Evolutionary conservation across 2,329 filamentous ascomycete genomes (phyloP), one percentile per base, ranked within the genome.

Genomic region (Metarhizium guizhouense): DNA sequence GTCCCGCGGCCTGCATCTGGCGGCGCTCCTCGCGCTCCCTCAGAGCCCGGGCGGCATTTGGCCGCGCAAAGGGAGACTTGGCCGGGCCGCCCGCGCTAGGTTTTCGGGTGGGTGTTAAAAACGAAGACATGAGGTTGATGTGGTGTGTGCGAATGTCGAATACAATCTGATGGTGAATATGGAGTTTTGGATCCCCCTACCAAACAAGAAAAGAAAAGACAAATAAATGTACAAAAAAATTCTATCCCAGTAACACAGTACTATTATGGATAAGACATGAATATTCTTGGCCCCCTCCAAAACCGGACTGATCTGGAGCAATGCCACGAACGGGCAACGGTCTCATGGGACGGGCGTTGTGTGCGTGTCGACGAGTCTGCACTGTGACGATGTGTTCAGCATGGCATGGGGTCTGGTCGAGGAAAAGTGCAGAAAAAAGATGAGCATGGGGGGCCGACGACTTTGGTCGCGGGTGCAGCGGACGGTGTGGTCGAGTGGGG

Each of bases 31-130:
- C 73, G 43, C 75, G 75, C 61, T 81, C 78, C 53, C 78, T 74
- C 65, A 81, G 75, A 50, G 77, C 78, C 54, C 78, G 75, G 57
- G 76, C 70, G 20, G 75, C 70, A 54, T 77, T 79, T n/a, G 76
- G 65, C 47, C 74, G 65, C 59, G 69, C 68, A 56, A 74, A 76
- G 58, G 68, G 72, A 38, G 69, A 75, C 70, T 68, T 74, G 58
- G 63, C 66, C 48, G 61, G 59, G 54, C 54, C 61, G 58, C 54
- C 56, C 56, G 64, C 59, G 56, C 58, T 62, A 50, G 62, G 60
- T 60, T 67, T 67, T 63, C 72, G 74, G 34, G 68, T 66, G 54
- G 74, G 72, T 47, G 70, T 76, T 53, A 77, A 64, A 56, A 77
- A 72, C 36, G 75, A 76, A 53, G 77, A 77, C 76, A 80, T 80